Evolutionary conservation across 1,284 basidiomycete genomes (phyloP), one percentile per base, ranked within the genome.

Genomic region (Irpex sp.): DNA sequence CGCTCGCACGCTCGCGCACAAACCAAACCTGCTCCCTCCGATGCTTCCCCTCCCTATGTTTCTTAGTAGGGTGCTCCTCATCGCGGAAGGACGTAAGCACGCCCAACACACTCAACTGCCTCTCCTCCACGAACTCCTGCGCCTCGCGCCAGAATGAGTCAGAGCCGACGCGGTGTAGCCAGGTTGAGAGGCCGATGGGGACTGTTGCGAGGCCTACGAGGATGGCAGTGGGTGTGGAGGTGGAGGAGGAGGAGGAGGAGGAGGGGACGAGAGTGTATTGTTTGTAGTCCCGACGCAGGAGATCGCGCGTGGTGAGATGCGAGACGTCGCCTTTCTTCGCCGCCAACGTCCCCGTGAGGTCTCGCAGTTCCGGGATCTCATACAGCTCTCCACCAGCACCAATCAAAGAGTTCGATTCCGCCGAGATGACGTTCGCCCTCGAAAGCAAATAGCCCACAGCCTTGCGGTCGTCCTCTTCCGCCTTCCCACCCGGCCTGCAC

Each of bases 281-380:
- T 75, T 99, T 98, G 82, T 96, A 99, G 75, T 98, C 97, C 17
- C 97, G 80, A 17, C 91, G 81, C 3, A 98, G 82, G 33, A 98
- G 84, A 69, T 98, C 94, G 57, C 84, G 79, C 0, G 88, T 86
- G 37, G 78, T 79, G 31, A 98, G 81, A 65, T 87, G 83, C 0
- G 84, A 83, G 7, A 98, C 80, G 65, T 90, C 84, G 3, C 70
- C 72, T 73, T 98, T 98, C 75, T 85, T 84, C 1, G 75, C 70
- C 6, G 73, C 70, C 5, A 98, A 83, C 0, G 77, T 76, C 5
- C 74, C 68, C 5, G 83, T 79, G 26, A 92, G 82, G 0, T 78
- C 74, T 64, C 78, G 78, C 61, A 89, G 74, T 6, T 75, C 74
- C 36, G 77, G 69, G 2, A 75, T 68, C 0, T 79, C 75, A 59